A percentile compares a stretch with the other conserved stretches of the same genome.
These are phyloP conservation scores for Apiospora malaysiana DNA, from an alignment of 2,329 filamentous ascomycete species.

Conservation along the genomic window DNA sequence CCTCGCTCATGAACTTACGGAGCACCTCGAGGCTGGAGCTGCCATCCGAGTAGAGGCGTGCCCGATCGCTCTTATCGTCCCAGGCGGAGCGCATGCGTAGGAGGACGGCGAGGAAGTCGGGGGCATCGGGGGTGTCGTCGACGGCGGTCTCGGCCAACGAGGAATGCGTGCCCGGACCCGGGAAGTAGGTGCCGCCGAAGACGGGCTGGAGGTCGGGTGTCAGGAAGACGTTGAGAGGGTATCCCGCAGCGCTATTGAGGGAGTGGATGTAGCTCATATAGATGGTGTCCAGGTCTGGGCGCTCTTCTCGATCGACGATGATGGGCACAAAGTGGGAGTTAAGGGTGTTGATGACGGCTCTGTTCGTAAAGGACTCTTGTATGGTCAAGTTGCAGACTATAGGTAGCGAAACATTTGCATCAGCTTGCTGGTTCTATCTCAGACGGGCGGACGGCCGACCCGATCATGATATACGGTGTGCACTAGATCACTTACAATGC, in stretches of 20 bases:
- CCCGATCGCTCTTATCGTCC: conserved; percentile 83
- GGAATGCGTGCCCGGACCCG: conserved; percentile 69
- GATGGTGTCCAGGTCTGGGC: conserved; percentile 91
- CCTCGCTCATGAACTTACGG: conserved; percentile 87
- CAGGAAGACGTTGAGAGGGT: conserved; percentile 96
- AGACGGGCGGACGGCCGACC: conserved; percentile 20
- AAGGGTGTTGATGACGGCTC: conserved; percentile 78
- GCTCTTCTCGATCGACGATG: conserved; percentile 91
- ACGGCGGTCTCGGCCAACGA: conserved; percentile 35
- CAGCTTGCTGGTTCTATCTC: not conserved
- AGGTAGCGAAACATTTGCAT: not conserved
- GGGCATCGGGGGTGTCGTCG: conserved; percentile 61
- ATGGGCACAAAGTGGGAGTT: conserved; percentile 91
- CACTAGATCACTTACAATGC: conserved; percentile 71
- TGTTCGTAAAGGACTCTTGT: conserved; percentile 86
- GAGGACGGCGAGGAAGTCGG: conserved; percentile 84
- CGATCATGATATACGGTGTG: not conserved
- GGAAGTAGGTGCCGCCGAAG: conserved; percentile 97
- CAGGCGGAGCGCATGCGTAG: conserved; percentile 73
- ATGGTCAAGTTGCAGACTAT: conserved; percentile 89
- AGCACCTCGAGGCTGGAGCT: conserved; percentile 82
- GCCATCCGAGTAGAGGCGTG: conserved; percentile 72
- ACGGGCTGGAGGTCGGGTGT: conserved; percentile 92
- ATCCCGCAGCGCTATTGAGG: conserved; percentile 86
- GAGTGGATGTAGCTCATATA: conserved; percentile 99